These are phyloP conservation scores for Colletotrichum filicis DNA, from an alignment of 2,329 filamentous ascomycete genomes.

Conservation along the genomic window DNA sequence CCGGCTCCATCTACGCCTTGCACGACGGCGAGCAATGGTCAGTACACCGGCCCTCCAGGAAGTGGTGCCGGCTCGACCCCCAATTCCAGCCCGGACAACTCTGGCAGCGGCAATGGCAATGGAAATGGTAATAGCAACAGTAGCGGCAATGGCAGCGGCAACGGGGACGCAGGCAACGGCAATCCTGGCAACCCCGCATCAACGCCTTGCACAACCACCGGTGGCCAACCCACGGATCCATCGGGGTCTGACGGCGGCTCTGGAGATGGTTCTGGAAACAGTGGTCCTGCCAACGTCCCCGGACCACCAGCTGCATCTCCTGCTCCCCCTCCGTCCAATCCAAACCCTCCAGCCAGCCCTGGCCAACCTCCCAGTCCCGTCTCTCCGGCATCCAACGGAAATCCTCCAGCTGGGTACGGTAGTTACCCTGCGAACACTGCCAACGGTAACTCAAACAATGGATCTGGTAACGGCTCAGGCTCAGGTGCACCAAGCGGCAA, in stretches of 20 bases:
- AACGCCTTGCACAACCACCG: not conserved
- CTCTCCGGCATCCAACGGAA: not conserved
- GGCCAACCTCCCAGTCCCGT: not conserved
- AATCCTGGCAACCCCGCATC: not conserved
- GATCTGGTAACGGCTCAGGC: not conserved
- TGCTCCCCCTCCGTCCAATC: not conserved
- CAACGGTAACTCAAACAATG: not conserved
- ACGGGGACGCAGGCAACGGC: not conserved
- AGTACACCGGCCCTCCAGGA: not conserved
- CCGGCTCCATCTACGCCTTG: constrained; percentile 5
- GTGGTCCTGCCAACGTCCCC: not conserved
- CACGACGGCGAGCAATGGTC: not conserved
- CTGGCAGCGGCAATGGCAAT: not conserved
- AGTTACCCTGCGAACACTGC: not conserved
- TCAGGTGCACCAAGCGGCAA: not conserved
- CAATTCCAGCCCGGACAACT: not conserved
- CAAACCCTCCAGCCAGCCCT: not conserved
- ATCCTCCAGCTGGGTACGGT: not conserved
- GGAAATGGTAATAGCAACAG: not conserved
- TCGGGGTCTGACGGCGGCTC: not conserved
- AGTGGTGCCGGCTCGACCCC: not conserved
- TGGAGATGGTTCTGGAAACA: not conserved
- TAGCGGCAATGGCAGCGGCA: too few species aligned
- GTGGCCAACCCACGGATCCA: not conserved
- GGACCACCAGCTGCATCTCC: not conserved